Evolutionary conservation across 164 flowering plant genomes (phyloP).

Genomic region (Malania oleifera): DNA sequence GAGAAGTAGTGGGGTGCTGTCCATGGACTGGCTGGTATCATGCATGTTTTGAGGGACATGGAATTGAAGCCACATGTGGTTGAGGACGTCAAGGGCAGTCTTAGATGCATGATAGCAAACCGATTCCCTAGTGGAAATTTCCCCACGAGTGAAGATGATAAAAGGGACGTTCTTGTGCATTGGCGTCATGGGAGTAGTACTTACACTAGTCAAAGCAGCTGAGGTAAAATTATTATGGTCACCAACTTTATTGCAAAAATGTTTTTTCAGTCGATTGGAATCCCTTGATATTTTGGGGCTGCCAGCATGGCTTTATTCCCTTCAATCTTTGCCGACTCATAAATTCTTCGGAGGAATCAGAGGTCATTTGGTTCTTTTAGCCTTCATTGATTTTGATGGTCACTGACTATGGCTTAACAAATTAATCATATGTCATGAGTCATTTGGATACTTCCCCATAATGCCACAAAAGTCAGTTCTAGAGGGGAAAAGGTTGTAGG

Average conservation of each 20-base stretch:
- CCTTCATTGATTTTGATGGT: not conserved
- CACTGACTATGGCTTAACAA: no score
- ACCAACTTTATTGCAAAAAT: not conserved
- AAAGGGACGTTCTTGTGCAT: not conserved
- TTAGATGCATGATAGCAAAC: constrained; percentile 5
- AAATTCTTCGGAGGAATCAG: no score
- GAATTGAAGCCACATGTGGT: not conserved
- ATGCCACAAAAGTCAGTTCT: no score
- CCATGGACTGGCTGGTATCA: constrained; percentile 12
- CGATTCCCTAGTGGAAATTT: constrained; percentile 11
- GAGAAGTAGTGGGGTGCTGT: constrained; percentile 41
- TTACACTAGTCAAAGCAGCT: constrained; percentile 10
- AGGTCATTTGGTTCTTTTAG: no score
- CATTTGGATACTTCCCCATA: no score
- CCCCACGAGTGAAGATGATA: constrained; percentile 6
- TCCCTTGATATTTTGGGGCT: no score
- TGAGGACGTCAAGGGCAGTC: constrained; percentile 2
- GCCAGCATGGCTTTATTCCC: no score
- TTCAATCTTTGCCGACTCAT: no score
- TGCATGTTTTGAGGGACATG: constrained; percentile 11
- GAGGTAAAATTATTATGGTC: not conserved
- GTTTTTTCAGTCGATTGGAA: no score
- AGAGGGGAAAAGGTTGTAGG: no score
- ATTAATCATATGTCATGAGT: no score
- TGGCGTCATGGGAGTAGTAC: constrained; percentile 14